These are phyloP conservation scores for Mortierella sp. DNA, from an alignment of 371 early-diverging fungal species.

Conservation along the genomic window DNA sequence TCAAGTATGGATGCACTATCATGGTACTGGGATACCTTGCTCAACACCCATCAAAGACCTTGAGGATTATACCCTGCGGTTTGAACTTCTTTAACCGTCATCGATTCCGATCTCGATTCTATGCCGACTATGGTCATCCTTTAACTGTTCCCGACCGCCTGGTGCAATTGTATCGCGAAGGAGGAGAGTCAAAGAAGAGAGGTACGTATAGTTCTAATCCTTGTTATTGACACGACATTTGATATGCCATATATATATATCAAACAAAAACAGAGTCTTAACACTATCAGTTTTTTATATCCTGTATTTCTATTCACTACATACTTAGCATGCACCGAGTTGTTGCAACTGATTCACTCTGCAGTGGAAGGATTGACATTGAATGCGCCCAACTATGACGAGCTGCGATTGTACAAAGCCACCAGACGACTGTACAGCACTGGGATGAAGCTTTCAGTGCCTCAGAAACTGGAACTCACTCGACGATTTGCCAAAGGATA, in stretches of 20 bases:
- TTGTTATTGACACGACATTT: not conserved
- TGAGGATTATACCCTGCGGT: conserved; percentile 58
- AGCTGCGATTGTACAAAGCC: conserved; percentile 45
- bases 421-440: conserved; percentile 50
- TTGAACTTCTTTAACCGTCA: conserved; percentile 60
- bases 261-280: not conserved
- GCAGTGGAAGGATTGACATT: conserved; percentile 49
- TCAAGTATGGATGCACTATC: conserved; percentile 61
- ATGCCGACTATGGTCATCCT: conserved; percentile 54
- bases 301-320: not conserved
- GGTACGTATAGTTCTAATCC: conserved; percentile 13
- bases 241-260: too few species aligned
- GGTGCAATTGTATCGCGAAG: conserved; percentile 52
- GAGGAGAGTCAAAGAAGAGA: conserved; percentile 56
- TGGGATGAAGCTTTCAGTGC: conserved; percentile 36
- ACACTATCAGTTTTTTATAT: not conserved
- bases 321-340: conserved; percentile 43
- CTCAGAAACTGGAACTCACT: conserved; percentile 51
- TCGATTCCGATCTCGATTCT: conserved; percentile 58
- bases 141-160: conserved; percentile 48
- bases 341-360: conserved; percentile 41
- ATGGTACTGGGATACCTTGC: conserved; percentile 59
- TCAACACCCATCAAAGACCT: conserved; percentile 44
- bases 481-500: conserved; percentile 51
- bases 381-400: conserved; percentile 55